phyloP scores from a whole-genome alignment of 768 basidiomycete genomes.

The Rhodosporidiobolus odoratus region DNA sequence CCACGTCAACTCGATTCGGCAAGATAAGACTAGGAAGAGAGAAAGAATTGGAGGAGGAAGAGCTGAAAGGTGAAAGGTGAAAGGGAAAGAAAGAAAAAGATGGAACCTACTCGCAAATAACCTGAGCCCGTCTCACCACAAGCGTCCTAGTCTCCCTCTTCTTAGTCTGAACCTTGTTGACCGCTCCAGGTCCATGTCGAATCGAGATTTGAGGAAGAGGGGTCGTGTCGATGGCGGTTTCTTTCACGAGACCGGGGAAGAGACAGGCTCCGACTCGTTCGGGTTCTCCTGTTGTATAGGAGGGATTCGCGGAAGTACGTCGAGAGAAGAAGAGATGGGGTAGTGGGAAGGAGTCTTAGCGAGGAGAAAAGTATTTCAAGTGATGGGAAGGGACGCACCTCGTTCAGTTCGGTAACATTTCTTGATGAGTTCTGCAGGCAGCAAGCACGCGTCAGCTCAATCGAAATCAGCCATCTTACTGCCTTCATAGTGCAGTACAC shows the following conservation, averaged over 20 bases:
- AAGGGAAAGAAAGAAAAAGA: too few relatives aligned
- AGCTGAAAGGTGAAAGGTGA: not conserved
- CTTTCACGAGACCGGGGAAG: slow-evolving; percentile 82
- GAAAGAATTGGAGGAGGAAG: too few relatives aligned
- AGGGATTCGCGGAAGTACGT: not conserved
- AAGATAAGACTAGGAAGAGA: too few relatives aligned
- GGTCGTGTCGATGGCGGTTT: slow-evolving; percentile 51
- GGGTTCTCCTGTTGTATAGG: slow-evolving; percentile 53
- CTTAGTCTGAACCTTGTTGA: slow-evolving; percentile 48
- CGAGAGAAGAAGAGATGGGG: not conserved
- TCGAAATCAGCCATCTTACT: too few relatives aligned
- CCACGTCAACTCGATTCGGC: too few relatives aligned
- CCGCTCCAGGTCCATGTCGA: slow-evolving; percentile 43
- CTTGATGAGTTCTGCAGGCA: slow-evolving; percentile 63
- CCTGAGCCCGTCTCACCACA: slow-evolving; percentile 76
- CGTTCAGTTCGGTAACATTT: slow-evolving; percentile 68
- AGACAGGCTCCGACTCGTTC: slow-evolving; percentile 77
- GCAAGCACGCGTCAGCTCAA: not conserved
- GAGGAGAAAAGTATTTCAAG: not conserved
- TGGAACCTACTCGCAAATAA: slow-evolving; percentile 69
- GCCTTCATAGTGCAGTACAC: too few relatives aligned
- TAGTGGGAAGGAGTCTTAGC: too few relatives aligned
- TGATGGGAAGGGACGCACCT: slow-evolving; percentile 9
- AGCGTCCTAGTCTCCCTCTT: slow-evolving; percentile 52
- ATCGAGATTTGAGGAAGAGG: slow-evolving; percentile 36